phyloP scores from a whole-genome alignment of 768 basidiomycete species.

The Pleurotus platypus region DNA sequence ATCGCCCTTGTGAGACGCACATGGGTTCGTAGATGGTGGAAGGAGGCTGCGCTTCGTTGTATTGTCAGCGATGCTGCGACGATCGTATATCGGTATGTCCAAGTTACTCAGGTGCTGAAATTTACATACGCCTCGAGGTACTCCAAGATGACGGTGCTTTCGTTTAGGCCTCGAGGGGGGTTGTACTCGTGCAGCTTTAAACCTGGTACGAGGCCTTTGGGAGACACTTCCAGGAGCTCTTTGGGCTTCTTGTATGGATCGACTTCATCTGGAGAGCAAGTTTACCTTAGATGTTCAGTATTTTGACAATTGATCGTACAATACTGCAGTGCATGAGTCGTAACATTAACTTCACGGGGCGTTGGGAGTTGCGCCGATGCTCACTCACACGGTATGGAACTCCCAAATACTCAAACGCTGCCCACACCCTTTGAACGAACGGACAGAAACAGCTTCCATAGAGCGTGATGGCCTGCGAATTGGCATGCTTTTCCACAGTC shows the following conservation, averaged over 20 bases:
- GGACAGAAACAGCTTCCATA: conserved; percentile 78
- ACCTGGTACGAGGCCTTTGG: conserved; percentile 79
- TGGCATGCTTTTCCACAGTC: conserved; percentile 48
- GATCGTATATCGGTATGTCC: background rate
- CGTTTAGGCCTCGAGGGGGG: conserved; percentile 66
- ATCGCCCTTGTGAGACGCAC: conserved; percentile 29
- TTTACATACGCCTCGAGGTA: conserved; percentile 68
- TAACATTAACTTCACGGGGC: too few species aligned
- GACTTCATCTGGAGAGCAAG: conserved; percentile 55
- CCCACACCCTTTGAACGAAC: conserved; percentile 82
- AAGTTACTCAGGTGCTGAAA: background rate
- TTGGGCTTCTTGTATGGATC: conserved; percentile 81
- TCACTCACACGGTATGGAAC: conserved; percentile 64
- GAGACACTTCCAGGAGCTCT: conserved; percentile 77
- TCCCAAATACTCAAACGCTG: conserved; percentile 63
- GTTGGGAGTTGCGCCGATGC: too few species aligned
- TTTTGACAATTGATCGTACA: conserved; percentile 18
- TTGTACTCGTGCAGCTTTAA: conserved; percentile 47
- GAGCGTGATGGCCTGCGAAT: conserved; percentile 53
- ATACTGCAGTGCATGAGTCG: conserved; percentile 25
- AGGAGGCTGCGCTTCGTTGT: conserved; percentile 50
- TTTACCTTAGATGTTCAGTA: too few species aligned
- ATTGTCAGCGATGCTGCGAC: conserved; percentile 43
- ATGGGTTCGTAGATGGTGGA: conserved; percentile 56
- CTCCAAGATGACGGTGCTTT: conserved; percentile 77